Evolutionary conservation across 257 asterid genomes (phyloP), one percentile per base, ranked within the genome.

Genomic region (Ballota nigra): DNA sequence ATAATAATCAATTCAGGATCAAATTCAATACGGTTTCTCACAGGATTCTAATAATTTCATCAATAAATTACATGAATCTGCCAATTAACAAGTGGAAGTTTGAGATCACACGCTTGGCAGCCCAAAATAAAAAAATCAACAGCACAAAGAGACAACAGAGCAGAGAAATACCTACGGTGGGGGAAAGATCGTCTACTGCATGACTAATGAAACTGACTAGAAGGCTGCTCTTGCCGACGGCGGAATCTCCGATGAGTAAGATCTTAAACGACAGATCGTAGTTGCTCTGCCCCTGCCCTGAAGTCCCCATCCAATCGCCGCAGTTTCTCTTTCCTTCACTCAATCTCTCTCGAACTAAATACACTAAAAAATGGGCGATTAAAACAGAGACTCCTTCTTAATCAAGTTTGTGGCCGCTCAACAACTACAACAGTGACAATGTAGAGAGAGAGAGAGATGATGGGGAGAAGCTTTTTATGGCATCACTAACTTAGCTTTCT

Each of bases 181-280:
- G 98, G 49, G 96, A 68, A 66, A 89, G 92, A 85, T 91, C 88
- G 41, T 88, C 95, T 66, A 83, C 85, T 1, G 81, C 75, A 75
- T 81, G 86, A n/a, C 97, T 89, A 67, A 91, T 91, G 84, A 94
- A 91, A 71, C 84, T 84, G 69, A 94, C 91, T 61, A 94, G 96
- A 53, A 94, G 86, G 70, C 97, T 91, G 81, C 98, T 94, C 79
- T 94, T 94, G 75, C 98, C 98, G 69, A 91, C 98, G 61, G 92
- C 96, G 5, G 98, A 91, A 63, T 94, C 98, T 72, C 98, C 98
- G 82, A 93, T 86, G 80, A 93, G 80, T 82, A 91, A 72, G 91
- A 93, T 89, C 89, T 93, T 93, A 71, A 89, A 93, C 23, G 97
- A 93, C 79, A 91, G 89, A 91, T 93, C 98, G 79, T 84, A 90